Evolutionary conservation across 2,329 filamentous ascomycete genomes (phyloP).

Genomic region (Colletotrichum somersetense): DNA sequence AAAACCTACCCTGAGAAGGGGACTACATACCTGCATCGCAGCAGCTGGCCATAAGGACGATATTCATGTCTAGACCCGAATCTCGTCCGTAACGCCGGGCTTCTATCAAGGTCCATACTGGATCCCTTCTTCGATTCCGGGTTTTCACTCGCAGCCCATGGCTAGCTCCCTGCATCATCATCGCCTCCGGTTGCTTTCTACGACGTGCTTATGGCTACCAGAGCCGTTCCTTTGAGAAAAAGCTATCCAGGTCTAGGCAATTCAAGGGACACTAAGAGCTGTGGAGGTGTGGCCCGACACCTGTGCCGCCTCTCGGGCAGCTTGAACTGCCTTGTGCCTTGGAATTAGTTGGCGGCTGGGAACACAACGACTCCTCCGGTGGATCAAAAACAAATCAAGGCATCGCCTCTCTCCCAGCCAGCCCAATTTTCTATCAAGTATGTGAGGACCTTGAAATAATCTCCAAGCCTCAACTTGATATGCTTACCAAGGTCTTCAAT

Average conservation of each 20-base stretch:
- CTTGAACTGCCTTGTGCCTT: background rate
- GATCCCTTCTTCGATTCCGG: background rate
- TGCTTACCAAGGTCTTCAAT: background rate
- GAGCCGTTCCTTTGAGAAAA: background rate
- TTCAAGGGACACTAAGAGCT: background rate
- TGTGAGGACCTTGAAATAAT: too few relatives aligned
- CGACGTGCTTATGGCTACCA: background rate
- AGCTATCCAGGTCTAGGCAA: too few relatives aligned
- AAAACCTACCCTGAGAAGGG: background rate
- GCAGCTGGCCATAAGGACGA: background rate
- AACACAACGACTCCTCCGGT: background rate
- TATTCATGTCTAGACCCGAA: background rate
- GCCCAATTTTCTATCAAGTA: background rate
- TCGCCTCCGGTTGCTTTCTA: background rate
- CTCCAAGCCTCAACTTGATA: background rate
- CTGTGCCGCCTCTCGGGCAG: slow-evolving; percentile 1
- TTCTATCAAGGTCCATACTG: background rate
- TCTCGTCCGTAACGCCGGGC: background rate
- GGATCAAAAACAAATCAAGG: background rate
- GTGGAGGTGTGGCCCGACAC: slow-evolving; percentile 1
- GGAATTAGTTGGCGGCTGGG: background rate
- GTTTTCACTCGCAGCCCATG: background rate
- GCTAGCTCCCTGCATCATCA: background rate
- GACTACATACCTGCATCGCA: background rate
- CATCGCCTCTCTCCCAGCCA: background rate